Percentiles rank a stretch among this genome's conserved stretches.
phyloP scores from a whole-genome alignment of 2,329 filamentous ascomycete genomes.

The Nakataea oryzae region DNA sequence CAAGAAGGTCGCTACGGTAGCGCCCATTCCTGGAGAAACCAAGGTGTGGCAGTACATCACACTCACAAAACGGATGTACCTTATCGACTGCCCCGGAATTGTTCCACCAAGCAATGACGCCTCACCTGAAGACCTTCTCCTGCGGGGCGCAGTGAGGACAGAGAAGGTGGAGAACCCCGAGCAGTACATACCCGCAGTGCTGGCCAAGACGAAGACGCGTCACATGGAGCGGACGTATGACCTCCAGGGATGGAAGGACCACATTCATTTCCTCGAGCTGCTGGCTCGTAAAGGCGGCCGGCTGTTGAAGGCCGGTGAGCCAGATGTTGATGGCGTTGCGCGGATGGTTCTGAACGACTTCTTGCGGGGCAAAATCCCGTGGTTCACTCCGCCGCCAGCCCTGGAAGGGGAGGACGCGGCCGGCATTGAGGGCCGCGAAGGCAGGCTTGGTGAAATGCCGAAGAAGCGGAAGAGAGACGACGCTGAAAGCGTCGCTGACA shows the following conservation, averaged over 20 bases:
- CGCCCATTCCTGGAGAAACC: slow-evolving; percentile 85
- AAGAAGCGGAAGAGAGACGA: slow-evolving; percentile 64
- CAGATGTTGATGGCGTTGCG: slow-evolving; percentile 87
- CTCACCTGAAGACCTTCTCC: slow-evolving; percentile 76
- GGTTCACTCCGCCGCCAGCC: slow-evolving; percentile 77
- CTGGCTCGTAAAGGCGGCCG: slow-evolving; percentile 81
- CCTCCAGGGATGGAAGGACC: slow-evolving; percentile 64
- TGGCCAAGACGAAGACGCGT: slow-evolving; percentile 69
- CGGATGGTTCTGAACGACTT: slow-evolving; percentile 98
- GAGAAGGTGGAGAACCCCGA: slow-evolving; percentile 96
- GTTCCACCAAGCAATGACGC: slow-evolving; percentile 51
- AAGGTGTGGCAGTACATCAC: slow-evolving; percentile 99
- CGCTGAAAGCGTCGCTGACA: slow-evolving; percentile 29
- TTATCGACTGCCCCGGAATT: slow-evolving; percentile 95
- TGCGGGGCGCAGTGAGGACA: slow-evolving; percentile 84
- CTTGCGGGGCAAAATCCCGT: slow-evolving; percentile 86
- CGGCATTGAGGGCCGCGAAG: slow-evolving; percentile 60
- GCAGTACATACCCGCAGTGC: slow-evolving; percentile 82
- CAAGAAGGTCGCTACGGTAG: slow-evolving; percentile 89
- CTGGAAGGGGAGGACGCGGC: slow-evolving; percentile 38
- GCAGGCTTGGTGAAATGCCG: slow-evolving; percentile 76
- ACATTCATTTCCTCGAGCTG: slow-evolving; percentile 76
- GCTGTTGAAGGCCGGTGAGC: slow-evolving; percentile 83
- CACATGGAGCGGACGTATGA: slow-evolving; percentile 93
- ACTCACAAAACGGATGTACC: slow-evolving; percentile 50